Evolutionary conservation across 2,329 filamentous ascomycete genomes (phyloP).

Genomic region (Pseudogymnoascus verrucosus): DNA sequence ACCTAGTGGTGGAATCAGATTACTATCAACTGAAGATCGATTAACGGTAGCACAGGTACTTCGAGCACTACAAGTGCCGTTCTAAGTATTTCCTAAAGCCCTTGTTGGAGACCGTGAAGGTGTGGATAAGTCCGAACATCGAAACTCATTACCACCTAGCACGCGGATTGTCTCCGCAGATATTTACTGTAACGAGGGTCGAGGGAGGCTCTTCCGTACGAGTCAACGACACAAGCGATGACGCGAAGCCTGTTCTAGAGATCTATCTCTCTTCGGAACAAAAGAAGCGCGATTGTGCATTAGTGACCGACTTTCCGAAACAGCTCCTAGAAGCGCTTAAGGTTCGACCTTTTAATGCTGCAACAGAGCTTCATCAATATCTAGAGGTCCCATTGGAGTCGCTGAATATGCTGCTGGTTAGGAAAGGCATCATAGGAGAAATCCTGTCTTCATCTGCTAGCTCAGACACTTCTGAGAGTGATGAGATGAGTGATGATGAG

Average conservation of each 20-base stretch:
- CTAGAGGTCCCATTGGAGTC: not conserved
- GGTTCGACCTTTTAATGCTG: not conserved
- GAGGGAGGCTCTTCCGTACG: not conserved
- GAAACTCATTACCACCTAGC: not conserved
- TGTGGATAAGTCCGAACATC: not conserved
- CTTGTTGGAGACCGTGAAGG: not conserved
- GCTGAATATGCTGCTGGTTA: not conserved
- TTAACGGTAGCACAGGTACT: not conserved
- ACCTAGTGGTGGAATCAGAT: not conserved
- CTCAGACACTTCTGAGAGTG: not conserved
- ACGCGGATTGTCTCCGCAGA: not conserved
- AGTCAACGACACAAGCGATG: not conserved
- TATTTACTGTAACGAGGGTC: not conserved
- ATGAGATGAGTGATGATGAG: not conserved
- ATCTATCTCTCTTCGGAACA: not conserved
- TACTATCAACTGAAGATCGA: not conserved
- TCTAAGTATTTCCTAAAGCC: not conserved
- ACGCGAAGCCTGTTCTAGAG: not conserved
- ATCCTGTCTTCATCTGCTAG: not conserved
- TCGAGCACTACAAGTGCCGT: not conserved
- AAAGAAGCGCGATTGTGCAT: not conserved
- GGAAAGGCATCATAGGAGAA: not conserved
- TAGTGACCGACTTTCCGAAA: not conserved
- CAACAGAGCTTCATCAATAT: not conserved
- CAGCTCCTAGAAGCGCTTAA: not conserved